These are phyloP conservation scores for Nigrospora osmanthi DNA, from an alignment of 2,329 filamentous ascomycete genomes.

Conservation along the genomic window DNA sequence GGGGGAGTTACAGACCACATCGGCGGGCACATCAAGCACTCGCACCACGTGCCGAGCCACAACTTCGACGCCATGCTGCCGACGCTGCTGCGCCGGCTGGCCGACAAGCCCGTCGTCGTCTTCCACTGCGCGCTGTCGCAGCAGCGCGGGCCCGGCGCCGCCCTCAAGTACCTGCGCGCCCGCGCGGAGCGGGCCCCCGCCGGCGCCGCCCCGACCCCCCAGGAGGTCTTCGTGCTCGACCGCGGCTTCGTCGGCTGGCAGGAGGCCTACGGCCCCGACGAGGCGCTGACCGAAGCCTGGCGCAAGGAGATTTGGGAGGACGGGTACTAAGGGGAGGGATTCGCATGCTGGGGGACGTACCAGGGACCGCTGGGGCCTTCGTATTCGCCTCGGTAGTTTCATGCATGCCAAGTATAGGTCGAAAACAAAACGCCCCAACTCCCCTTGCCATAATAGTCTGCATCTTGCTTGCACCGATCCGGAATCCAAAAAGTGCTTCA, in stretches of 20 bases:
- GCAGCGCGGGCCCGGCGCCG: constrained; percentile 79
- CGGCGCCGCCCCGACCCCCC: constrained; percentile 25
- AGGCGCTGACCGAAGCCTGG: constrained; percentile 75
- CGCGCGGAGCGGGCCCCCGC: constrained; percentile 35
- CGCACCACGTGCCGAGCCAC: constrained; percentile 65
- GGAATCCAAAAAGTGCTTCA: too few species aligned
- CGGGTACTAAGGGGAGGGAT: constrained; percentile 23
- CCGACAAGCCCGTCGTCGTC: constrained; percentile 73
- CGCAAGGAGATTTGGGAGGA: constrained; percentile 76
- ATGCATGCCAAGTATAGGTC: too few species aligned
- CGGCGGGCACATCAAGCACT: constrained; percentile 79
- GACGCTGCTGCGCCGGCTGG: constrained; percentile 70
- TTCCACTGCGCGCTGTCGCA: constrained; percentile 94
- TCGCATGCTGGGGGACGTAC: too few species aligned
- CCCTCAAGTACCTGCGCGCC: constrained; percentile 70
- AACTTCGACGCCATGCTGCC: constrained; percentile 71
- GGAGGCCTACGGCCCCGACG: constrained; percentile 71
- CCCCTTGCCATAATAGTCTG: too few species aligned
- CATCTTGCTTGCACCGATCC: too few species aligned
- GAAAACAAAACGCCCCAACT: too few species aligned
- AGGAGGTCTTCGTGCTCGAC: constrained; percentile 76
- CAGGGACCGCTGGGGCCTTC: too few species aligned
- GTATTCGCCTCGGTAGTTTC: too few species aligned
- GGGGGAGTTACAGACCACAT: constrained; percentile 74
- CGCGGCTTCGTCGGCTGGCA: constrained; percentile 87